Conservation (phyloP, 2,329 filamentous ascomycete species). For the Lachnellula cervina region DNA sequence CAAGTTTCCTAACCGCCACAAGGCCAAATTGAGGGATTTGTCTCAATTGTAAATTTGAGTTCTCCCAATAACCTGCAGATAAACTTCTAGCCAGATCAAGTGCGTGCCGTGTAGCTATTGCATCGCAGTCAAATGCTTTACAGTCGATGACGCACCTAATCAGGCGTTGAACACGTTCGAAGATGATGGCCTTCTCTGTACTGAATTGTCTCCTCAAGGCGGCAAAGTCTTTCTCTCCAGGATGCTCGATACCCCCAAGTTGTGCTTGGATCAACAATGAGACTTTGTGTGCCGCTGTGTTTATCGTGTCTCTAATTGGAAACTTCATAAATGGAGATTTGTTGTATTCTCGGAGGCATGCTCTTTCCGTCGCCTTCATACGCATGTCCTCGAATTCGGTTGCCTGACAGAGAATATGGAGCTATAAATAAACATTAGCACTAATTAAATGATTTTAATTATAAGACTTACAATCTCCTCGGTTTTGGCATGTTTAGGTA, state of each 20-base stretch:
- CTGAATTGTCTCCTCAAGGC: slow-evolving; percentile 52
- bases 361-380: slow-evolving; percentile 65
- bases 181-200: slow-evolving; percentile 58
- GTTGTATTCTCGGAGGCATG: slow-evolving; percentile 68
- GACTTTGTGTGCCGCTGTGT: slow-evolving; percentile 65
- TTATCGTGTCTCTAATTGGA: slow-evolving; percentile 63
- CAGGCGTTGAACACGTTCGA: slow-evolving; percentile 64
- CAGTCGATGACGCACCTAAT: slow-evolving; percentile 75
- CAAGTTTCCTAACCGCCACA: slow-evolving; percentile 69
- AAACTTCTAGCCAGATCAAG: slow-evolving; percentile 76
- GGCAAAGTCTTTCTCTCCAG: slow-evolving; percentile 50
- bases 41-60: slow-evolving; percentile 71
- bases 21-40: slow-evolving; percentile 77
- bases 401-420: slow-evolving; percentile 62
- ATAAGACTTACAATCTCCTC: slow-evolving; percentile 61
- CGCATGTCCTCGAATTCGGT: slow-evolving; percentile 69
- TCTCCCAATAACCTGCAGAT: slow-evolving; percentile 70
- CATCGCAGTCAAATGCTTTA: slow-evolving; percentile 55
- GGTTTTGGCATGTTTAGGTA: slow-evolving; percentile 56
- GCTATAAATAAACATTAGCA: slow-evolving; percentile 40
- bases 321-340: slow-evolving; percentile 63
- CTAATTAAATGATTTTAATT: not conserved
- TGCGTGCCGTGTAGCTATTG: slow-evolving; percentile 60
- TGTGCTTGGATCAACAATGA: slow-evolving; percentile 73
- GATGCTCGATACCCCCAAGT: slow-evolving; percentile 61